These are phyloP conservation scores for Sphagnum contortum DNA, from an alignment of 225 moss, liverwort and hornwort species.

Conservation along the genomic window DNA sequence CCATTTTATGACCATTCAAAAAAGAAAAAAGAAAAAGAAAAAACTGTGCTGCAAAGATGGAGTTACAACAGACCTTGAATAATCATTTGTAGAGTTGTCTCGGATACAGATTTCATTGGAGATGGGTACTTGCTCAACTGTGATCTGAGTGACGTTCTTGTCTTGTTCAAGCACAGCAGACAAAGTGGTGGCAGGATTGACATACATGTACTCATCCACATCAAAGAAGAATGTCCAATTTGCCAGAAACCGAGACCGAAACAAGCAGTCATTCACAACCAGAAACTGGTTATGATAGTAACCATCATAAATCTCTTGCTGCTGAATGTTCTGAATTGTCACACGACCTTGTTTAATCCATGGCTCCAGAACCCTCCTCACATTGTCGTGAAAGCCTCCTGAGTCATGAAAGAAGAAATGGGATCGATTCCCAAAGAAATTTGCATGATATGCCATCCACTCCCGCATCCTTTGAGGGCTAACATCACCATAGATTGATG, in stretches of 20 bases:
- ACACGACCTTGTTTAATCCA: slow-evolving; percentile 42
- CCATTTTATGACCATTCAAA: too few relatives aligned
- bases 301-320: slow-evolving; percentile 50
- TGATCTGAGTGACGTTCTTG: slow-evolving; percentile 36
- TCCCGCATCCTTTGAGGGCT: slow-evolving; percentile 54
- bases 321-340: slow-evolving; percentile 31
- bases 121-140: slow-evolving; percentile 38
- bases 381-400: slow-evolving; percentile 36
- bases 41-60: too few relatives aligned
- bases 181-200: slow-evolving; percentile 13
- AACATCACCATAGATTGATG: slow-evolving; percentile 41
- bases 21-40: too few relatives aligned
- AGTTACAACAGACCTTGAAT: too few relatives aligned
- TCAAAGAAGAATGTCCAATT: slow-evolving; percentile 63
- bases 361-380: slow-evolving; percentile 40
- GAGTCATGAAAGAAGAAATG: slow-evolving; percentile 59
- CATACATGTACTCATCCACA: slow-evolving; percentile 47
- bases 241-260: slow-evolving; percentile 48
- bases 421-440: slow-evolving; percentile 32
- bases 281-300: slow-evolving; percentile 56
- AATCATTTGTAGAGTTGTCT: slow-evolving; percentile 10
- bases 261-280: slow-evolving; percentile 53
- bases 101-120: slow-evolving; percentile 25
- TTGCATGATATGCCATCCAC: slow-evolving; percentile 52
- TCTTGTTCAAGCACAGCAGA: slow-evolving; percentile 6